Evolutionary conservation across 2,329 filamentous ascomycete species (phyloP), one percentile per base, ranked within the genome.

Genomic region (Aspergillus felis): DNA sequence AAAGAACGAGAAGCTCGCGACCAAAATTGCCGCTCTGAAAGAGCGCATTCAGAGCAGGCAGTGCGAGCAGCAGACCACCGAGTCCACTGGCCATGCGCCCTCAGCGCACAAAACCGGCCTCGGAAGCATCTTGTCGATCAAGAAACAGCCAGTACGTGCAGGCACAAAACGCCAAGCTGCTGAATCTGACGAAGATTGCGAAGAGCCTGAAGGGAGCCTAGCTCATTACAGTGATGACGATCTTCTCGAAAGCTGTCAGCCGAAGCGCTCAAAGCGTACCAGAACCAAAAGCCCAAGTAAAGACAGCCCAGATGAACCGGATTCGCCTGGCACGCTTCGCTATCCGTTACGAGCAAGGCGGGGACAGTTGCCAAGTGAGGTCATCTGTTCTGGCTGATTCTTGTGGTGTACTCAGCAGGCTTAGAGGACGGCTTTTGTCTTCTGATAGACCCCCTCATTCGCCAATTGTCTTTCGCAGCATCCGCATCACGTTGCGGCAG

Each of bases 1-100:
- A 0, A 87, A 86, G 1, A 94, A 97, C 70, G 82, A 86, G 51
- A 96, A 93, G 75, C 79, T 88, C n/a, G 76, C 76, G 28, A 61
- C 71, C 32, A 87, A 86, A 71, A 85, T 87, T 64, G 72, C 75
- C 25, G 74, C 67, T 20, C 65, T 87, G 55, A 78, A 82, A 64
- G 79, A 83, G 44, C 80, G 79, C 38, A 74, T 85, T 44, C 73
- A 67, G 7, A 60, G 61, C 17, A 67, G 68, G 53, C 29, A 67
- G 17, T 61, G 56, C 54, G 53, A 62, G 41, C 58, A 60, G 44
- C 57, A 61, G 27, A 50, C 54, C 20, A 61, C 55, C 32, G 66
- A 59, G 20, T 49, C 60, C 6, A 57, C 61, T 8, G 59, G 48
- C 42, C 53, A 60, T 14, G 60, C 59, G 3, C 61, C 66, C 10